Percentiles rank a stretch among this genome's conserved stretches.
phyloP scores from a whole-genome alignment of 2,329 filamentous ascomycete genomes.

The Penicillium sp. region DNA sequence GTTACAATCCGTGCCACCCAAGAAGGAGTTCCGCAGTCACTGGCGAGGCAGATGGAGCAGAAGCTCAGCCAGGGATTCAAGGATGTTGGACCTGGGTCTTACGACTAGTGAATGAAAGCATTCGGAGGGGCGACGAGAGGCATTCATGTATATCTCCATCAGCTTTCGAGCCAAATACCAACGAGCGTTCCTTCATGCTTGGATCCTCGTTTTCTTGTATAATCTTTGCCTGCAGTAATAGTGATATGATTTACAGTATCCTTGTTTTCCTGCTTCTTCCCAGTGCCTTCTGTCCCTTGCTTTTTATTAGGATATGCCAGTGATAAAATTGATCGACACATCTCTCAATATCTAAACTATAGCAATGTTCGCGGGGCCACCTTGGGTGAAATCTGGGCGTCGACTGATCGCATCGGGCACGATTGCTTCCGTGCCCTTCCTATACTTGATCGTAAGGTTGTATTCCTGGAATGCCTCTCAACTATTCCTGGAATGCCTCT shows the following conservation, averaged over 20 bases:
- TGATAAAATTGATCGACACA: too few species aligned
- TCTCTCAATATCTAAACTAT: too few species aligned
- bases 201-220: constrained; percentile 8
- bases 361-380: too few species aligned
- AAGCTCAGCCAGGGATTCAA: constrained; percentile 61
- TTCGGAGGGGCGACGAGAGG: constrained; percentile 1
- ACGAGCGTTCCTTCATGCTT: constrained; percentile 9
- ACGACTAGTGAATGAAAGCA: constrained; percentile 6
- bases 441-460: too few species aligned
- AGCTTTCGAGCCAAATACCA: constrained; percentile 20
- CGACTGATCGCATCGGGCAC: too few species aligned
- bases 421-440: too few species aligned
- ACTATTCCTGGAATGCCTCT: too few species aligned
- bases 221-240: not conserved
- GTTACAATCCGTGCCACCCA: constrained; percentile 93
- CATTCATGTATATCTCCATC: constrained; percentile 22
- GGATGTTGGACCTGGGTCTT: constrained; percentile 11
- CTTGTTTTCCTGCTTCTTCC: not conserved
- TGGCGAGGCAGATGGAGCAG: constrained; percentile 86
- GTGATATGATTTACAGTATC: constrained; percentile 1
- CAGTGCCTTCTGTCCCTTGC: too few species aligned
- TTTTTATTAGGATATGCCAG: too few species aligned
- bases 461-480: too few species aligned
- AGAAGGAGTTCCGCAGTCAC: constrained; percentile 75
- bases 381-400: too few species aligned